Base-by-base conservation (phyloP, 768 basidiomycete species). In the Mycena filopes region DNA sequence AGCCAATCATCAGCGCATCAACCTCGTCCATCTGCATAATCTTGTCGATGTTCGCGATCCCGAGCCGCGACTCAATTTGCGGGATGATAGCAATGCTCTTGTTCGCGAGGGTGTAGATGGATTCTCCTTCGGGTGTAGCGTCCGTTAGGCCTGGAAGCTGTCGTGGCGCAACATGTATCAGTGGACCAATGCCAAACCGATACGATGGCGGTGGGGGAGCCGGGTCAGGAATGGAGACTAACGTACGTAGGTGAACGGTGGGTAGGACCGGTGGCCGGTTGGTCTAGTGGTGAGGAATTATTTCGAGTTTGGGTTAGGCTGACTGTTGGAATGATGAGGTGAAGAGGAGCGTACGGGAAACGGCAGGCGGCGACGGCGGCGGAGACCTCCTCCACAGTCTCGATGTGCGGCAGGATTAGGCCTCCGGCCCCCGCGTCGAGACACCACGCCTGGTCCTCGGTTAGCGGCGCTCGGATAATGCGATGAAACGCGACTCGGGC, bases 171-270 rank as follows among this genome's bases (percentile, higher is more conserved):
- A n/a, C n/a, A 49, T 28, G 23, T 33, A 65, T 58, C 48, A 60
- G 31, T 42, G n/a, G n/a, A n/a, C n/a, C n/a, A n/a, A n/a, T n/a
- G n/a, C n/a, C n/a, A n/a, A n/a, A n/a, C n/a, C n/a, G n/a, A n/a
- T n/a, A n/a, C n/a, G n/a, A n/a, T n/a, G n/a, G n/a, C n/a, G n/a
- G n/a, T n/a, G n/a, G n/a, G n/a, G n/a, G 5, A 18, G 2, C 4
- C 4, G n/a, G 26, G 20, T 20, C 20, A 28, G 48, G 33, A 10
- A 36, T 25, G 8, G 28, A 13, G 50, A 63, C 64, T 33, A 33
- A 67, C 66, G 46, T 56, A 67, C 66, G 46, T 56, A 70, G 48
- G 65, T 61, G 45, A 70, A 70, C 3, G 69, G 69, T 25, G 69
- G 65, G 55, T 46, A 70, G 18, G 65, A 70, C 25, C 69, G 65